Percentiles rank a stretch among this genome's conserved stretches.
These are phyloP conservation scores for Vitis hybrid DNA, from an alignment of 177 flowering plant genomes.

Conservation along the genomic window DNA sequence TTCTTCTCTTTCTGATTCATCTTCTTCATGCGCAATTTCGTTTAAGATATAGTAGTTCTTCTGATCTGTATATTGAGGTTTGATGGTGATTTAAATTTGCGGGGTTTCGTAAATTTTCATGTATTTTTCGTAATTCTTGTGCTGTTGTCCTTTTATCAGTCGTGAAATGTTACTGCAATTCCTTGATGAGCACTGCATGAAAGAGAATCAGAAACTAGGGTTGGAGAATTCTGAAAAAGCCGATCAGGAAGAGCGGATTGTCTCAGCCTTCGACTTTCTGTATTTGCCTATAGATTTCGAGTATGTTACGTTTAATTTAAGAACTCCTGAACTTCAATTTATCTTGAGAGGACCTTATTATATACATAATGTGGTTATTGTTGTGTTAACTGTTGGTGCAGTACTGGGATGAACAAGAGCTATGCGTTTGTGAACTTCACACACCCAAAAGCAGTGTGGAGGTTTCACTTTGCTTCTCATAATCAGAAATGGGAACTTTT, in stretches of 20 bases:
- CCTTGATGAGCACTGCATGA: slow-evolving; percentile 37
- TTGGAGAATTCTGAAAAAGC: neutral
- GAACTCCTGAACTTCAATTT: neutral
- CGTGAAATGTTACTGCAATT: slow-evolving; percentile 31
- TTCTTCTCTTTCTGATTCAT: neutral
- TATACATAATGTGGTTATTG: neutral
- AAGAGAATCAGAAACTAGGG: slow-evolving; percentile 25
- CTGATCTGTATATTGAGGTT: neutral
- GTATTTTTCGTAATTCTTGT: neutral
- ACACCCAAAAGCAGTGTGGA: slow-evolving; percentile 37
- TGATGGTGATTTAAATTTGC: no score
- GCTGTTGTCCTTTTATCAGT: slow-evolving; percentile 14
- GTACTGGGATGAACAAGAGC: slow-evolving; percentile 52
- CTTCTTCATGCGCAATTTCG: neutral
- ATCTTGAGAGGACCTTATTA: no score
- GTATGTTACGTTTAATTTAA: slow-evolving; percentile 22
- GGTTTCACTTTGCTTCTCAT: slow-evolving; percentile 18
- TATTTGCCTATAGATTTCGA: slow-evolving; percentile 75
- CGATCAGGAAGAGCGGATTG: neutral
- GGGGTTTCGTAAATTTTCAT: neutral
- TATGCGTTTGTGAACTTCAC: slow-evolving; percentile 90
- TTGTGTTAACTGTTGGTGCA: slow-evolving; percentile 15
- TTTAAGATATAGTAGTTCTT: neutral
- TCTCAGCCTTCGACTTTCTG: slow-evolving; percentile 61
- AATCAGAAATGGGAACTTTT: slow-evolving; percentile 35